Evolutionary conservation across 2,329 filamentous ascomycete species (phyloP).

Genomic region (Fusarium dlaminii): DNA sequence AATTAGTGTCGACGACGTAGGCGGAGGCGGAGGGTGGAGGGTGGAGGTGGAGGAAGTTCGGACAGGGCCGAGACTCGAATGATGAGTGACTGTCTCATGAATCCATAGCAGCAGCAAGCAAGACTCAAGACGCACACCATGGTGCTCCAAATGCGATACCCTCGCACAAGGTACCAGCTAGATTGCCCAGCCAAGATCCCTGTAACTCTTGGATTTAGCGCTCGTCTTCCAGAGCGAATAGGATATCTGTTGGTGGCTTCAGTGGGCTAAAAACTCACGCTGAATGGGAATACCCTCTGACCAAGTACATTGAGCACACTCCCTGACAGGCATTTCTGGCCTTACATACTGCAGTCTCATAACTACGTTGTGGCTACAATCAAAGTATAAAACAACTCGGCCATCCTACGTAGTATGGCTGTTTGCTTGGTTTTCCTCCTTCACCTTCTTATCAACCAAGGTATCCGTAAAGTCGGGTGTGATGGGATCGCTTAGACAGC

Average conservation of each 20-base stretch:
- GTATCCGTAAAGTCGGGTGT: constrained; percentile 69
- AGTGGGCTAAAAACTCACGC: not conserved
- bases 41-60: constrained; percentile 34
- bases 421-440: constrained; percentile 22
- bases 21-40: not conserved
- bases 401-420: not conserved
- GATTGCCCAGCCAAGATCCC: not conserved
- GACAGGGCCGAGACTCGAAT: constrained; percentile 31
- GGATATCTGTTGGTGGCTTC: not conserved
- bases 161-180: not conserved
- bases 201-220: not conserved
- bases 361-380: not conserved
- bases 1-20: constrained; percentile 24
- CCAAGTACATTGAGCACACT: not conserved
- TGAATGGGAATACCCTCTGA: not conserved
- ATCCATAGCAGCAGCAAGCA: not conserved
- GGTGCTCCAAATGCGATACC: not conserved
- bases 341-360: not conserved
- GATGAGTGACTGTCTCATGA: constrained; percentile 3
- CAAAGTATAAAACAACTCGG: not conserved
- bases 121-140: not conserved
- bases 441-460: constrained; percentile 71
- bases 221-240: not conserved
- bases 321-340: not conserved
- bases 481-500: constrained; percentile 72